phyloP scores from a whole-genome alignment of 83 land plant species.

The Thuja plicata region DNA sequence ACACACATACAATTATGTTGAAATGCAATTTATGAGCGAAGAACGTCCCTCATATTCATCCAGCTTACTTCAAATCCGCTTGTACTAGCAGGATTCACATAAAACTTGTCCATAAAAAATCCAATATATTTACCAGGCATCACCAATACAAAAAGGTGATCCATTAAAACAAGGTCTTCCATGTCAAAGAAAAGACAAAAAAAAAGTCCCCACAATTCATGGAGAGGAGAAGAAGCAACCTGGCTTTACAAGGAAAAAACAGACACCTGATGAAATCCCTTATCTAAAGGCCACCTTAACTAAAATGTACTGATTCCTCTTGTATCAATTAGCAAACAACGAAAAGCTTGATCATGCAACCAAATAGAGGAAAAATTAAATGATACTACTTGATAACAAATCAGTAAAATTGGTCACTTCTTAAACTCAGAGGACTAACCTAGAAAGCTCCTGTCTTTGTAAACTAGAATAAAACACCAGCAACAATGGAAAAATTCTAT shows the following conservation, averaged over 20 bases:
- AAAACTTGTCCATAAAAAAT: not conserved
- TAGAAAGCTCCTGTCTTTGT: not conserved
- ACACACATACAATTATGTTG: not conserved
- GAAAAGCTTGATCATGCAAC: not conserved
- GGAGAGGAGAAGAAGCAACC: not conserved
- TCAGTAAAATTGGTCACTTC: not conserved
- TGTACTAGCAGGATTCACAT: not conserved
- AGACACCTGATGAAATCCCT: not conserved
- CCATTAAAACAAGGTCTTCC: not conserved
- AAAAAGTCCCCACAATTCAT: not conserved
- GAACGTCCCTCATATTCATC: not conserved
- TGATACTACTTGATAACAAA: too few species aligned
- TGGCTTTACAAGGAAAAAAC: not conserved
- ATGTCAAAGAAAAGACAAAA: too few species aligned
- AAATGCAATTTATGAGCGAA: not conserved
- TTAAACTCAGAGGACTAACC: not conserved
- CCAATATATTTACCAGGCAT: not conserved
- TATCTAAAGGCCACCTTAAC: not conserved
- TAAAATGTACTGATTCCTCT: not conserved
- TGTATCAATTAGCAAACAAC: not conserved
- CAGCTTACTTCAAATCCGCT: not conserved
- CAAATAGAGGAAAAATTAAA: not conserved
- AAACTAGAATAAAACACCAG: not conserved
- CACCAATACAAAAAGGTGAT: not conserved
- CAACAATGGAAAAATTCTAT: not conserved